Conservation (phyloP, 129 eudicot species). For the Silybum marianum region DNA sequence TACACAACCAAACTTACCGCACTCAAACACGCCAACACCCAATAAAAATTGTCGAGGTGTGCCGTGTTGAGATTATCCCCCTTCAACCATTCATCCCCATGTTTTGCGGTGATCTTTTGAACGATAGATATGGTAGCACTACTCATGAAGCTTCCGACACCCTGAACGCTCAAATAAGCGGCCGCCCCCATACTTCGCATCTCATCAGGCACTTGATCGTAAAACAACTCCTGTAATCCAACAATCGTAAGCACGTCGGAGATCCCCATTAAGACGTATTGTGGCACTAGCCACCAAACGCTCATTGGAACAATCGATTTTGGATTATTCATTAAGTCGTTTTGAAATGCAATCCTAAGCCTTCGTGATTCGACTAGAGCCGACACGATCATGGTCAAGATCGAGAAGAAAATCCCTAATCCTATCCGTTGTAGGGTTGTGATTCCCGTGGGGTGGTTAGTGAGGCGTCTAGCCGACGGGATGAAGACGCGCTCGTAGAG, state of each 20-base stretch:
- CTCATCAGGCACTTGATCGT: conserved; percentile 56
- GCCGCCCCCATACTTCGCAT: conserved; percentile 66
- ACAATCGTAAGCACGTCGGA: conserved; percentile 49
- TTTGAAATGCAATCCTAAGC: conserved; percentile 27
- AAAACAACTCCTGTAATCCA: conserved; percentile 61
- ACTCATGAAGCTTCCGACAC: conserved; percentile 53
- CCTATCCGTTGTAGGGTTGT: conserved; percentile 69
- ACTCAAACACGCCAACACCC: conserved; percentile 58
- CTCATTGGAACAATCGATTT: conserved; percentile 37
- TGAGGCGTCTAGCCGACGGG: conserved; percentile 43
- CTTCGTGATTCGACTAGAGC: conserved; percentile 53
- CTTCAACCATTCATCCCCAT: conserved; percentile 47
- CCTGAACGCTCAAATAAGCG: conserved; percentile 38
- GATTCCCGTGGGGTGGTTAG: conserved; percentile 54
- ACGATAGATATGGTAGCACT: conserved; percentile 36
- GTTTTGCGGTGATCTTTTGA: conserved; percentile 35
- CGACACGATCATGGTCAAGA: conserved; percentile 47
- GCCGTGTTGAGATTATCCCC: conserved; percentile 45
- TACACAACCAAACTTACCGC: conserved; percentile 32
- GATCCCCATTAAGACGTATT: conserved; percentile 44
- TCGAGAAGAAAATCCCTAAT: conserved; percentile 41
- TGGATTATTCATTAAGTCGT: conserved; percentile 38
- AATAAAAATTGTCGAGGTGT: conserved; percentile 47
- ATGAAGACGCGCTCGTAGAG: conserved; percentile 48
- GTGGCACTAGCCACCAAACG: conserved; percentile 55